Percentiles rank a stretch among this genome's conserved stretches.
These are phyloP conservation scores for Hypholoma fasciculare DNA, from an alignment of 768 basidiomycete genomes.

Conservation along the genomic window DNA sequence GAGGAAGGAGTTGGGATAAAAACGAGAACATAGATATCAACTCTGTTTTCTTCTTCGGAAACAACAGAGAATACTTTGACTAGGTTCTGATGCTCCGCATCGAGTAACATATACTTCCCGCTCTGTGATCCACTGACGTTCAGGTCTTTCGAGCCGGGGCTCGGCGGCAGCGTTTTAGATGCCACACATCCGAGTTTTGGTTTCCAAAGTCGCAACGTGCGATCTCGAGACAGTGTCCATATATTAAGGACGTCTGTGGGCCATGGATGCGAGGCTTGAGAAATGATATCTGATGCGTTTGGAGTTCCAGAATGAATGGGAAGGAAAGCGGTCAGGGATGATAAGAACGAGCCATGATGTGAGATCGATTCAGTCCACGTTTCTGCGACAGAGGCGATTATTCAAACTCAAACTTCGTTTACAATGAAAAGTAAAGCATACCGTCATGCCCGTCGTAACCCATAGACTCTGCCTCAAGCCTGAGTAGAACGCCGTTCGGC, in stretches of 20 bases:
- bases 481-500: slow-evolving; percentile 62
- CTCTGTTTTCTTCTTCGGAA: slow-evolving; percentile 42
- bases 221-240: slow-evolving; percentile 88
- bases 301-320: slow-evolving; percentile 49
- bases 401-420: slow-evolving; percentile 13
- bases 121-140: slow-evolving; percentile 14
- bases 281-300: slow-evolving; percentile 61
- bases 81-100: slow-evolving; percentile 60
- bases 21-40: slow-evolving; percentile 55
- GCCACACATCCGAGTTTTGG: slow-evolving; percentile 72
- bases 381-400: slow-evolving; percentile 39
- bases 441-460: slow-evolving; percentile 59
- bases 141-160: slow-evolving; percentile 17
- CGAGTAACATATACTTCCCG: slow-evolving; percentile 46
- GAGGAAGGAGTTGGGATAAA: slow-evolving; percentile 74
- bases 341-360: slow-evolving; percentile 67
- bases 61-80: slow-evolving; percentile 59
- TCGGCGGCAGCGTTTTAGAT: slow-evolving; percentile 45
- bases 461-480: slow-evolving; percentile 64
- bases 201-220: slow-evolving; percentile 84
- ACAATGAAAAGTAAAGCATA: slow-evolving; percentile 31
- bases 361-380: slow-evolving; percentile 69
- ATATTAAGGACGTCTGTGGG: slow-evolving; percentile 73
- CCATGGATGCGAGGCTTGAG: slow-evolving; percentile 71
- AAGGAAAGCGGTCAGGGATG: slow-evolving; percentile 66